phyloP scores from a whole-genome alignment of 495 filamentous ascomycete genomes.

The Hamigera avellanea region DNA sequence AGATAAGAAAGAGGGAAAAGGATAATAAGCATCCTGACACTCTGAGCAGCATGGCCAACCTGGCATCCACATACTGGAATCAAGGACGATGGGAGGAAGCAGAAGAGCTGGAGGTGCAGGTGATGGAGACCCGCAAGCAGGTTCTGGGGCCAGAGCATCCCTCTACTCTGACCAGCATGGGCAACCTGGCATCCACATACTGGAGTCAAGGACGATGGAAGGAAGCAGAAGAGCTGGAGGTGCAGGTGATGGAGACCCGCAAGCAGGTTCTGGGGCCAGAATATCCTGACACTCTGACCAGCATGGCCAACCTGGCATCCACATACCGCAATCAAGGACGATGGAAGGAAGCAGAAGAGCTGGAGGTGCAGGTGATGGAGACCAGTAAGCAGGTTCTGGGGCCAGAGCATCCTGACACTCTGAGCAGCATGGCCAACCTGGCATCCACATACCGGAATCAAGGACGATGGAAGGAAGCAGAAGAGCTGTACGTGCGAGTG shows the following conservation, averaged over 20 bases:
- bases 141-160: slow-evolving; percentile 20
- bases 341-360: slow-evolving; percentile 12
- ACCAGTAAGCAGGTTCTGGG: slow-evolving; percentile 10
- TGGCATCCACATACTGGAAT: slow-evolving; percentile 6
- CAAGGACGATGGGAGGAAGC: slow-evolving; percentile 14
- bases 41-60: slow-evolving; percentile 7
- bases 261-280: slow-evolving; percentile 14
- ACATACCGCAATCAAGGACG: slow-evolving; percentile 8
- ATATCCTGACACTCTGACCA: slow-evolving; percentile 10
- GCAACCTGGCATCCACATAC: slow-evolving; percentile 2
- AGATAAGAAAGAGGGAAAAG: slow-evolving; percentile 5
- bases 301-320: background rate
- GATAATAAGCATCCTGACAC: slow-evolving; percentile 25
- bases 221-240: slow-evolving; percentile 11
- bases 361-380: slow-evolving; percentile 9
- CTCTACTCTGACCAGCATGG: background rate
- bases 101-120: slow-evolving; percentile 7
- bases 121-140: slow-evolving; percentile 7
- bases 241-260: slow-evolving; percentile 7
- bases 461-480: slow-evolving; percentile 13
- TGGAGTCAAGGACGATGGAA: slow-evolving; percentile 7
- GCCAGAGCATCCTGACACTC: slow-evolving; percentile 15
- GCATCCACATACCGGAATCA: slow-evolving; percentile 4
- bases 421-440: background rate
- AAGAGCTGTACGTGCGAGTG: slow-evolving; percentile 8